Conservation (phyloP, 805 yeast species). For the Myxozyma sirexii region DNA sequence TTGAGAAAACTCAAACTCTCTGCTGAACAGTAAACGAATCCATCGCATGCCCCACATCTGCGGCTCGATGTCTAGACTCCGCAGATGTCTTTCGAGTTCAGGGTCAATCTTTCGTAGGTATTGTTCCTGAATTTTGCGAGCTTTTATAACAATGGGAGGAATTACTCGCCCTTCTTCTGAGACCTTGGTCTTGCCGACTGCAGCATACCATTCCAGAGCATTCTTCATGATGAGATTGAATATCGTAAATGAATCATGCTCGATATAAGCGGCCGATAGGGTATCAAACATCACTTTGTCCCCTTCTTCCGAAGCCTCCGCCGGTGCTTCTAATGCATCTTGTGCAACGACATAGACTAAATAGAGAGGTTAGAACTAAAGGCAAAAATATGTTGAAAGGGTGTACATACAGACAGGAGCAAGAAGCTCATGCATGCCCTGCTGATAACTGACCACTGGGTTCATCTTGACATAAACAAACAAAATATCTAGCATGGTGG, state of each 20-base stretch:
- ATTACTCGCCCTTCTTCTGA: constrained; percentile 20
- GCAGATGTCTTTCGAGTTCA: constrained; percentile 36
- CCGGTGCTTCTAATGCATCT: constrained; percentile 12
- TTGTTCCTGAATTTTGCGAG: constrained; percentile 41
- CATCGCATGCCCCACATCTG: constrained; percentile 46
- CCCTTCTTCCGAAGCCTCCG: constrained; percentile 1
- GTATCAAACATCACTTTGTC: constrained; percentile 23
- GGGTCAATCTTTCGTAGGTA: constrained; percentile 40
- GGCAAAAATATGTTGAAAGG: neutral
- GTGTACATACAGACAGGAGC: constrained; percentile 48
- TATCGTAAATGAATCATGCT: constrained; percentile 41
- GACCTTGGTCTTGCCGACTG: constrained; percentile 24
- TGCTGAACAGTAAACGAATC: constrained; percentile 43
- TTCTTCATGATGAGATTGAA: constrained; percentile 41
- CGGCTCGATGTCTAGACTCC: constrained; percentile 40
- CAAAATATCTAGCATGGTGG: constrained; percentile 47
- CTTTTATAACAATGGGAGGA: constrained; percentile 41
- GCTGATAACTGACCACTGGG: constrained; percentile 53
- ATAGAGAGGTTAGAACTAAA: too few relatives aligned
- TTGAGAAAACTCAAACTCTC: constrained; percentile 42
- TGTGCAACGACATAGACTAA: constrained; percentile 17
- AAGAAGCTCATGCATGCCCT: constrained; percentile 58
- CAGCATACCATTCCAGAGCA: constrained; percentile 41
- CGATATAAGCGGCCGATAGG: constrained; percentile 34
- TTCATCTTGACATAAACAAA: constrained; percentile 53